These are phyloP conservation scores for Mucor racemosus DNA, from an alignment of 371 early-diverging fungal genomes.

Conservation along the genomic window DNA sequence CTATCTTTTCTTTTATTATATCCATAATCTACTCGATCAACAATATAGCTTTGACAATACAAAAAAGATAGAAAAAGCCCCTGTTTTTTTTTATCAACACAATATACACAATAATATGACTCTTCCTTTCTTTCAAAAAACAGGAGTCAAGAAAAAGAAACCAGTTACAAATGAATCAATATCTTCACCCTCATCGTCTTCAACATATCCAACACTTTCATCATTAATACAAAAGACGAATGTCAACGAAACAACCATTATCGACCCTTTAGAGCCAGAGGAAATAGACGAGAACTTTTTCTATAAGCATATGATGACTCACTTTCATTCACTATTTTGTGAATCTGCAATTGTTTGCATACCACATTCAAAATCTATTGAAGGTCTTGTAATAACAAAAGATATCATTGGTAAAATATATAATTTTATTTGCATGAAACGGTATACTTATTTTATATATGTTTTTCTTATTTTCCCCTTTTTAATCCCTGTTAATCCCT, in stretches of 20 bases:
- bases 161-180: slow-evolving; percentile 9
- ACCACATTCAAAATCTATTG: slow-evolving; percentile 59
- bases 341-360: slow-evolving; percentile 60
- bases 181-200: neutral
- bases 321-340: slow-evolving; percentile 48
- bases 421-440: neutral
- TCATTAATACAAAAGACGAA: slow-evolving; percentile 40
- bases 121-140: slow-evolving; percentile 41
- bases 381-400: slow-evolving; percentile 58
- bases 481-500: neutral
- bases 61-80: neutral
- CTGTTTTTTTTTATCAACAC: neutral
- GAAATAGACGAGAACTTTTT: slow-evolving; percentile 58
- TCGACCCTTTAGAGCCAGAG: slow-evolving; percentile 34
- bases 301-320: slow-evolving; percentile 48
- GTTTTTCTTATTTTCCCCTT: neutral
- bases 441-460: neutral
- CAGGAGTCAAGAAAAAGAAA: slow-evolving; percentile 39
- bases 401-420: slow-evolving; percentile 56
- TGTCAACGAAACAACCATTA: neutral
- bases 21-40: neutral
- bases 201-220: slow-evolving; percentile 38
- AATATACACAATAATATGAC: slow-evolving; percentile 15
- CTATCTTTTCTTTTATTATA: neutral
- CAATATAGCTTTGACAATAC: neutral